These are phyloP conservation scores for Cladosporium halotolerans DNA, from an alignment of 2,329 filamentous ascomycete species.

Conservation along the genomic window DNA sequence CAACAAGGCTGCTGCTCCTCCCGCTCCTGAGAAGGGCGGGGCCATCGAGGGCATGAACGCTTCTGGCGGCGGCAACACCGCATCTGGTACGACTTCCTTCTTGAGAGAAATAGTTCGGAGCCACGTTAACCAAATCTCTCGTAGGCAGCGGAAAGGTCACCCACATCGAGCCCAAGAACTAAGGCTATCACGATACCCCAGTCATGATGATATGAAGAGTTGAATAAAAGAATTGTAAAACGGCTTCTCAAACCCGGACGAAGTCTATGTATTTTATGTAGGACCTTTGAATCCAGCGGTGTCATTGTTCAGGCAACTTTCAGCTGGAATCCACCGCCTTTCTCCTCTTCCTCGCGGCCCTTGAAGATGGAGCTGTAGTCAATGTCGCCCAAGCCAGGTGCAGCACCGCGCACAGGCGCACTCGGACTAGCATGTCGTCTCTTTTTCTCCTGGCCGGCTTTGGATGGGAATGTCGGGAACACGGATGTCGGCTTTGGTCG, in stretches of 20 bases:
- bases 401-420: constrained; percentile 68
- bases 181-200: constrained; percentile 5
- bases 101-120: too few relatives aligned
- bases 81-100: background rate
- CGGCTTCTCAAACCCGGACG: background rate
- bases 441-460: constrained; percentile 83
- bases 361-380: constrained; percentile 47
- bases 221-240: background rate
- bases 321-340: constrained; percentile 42
- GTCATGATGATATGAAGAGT: background rate
- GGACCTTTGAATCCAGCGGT: background rate
- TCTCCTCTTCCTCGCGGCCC: constrained; percentile 42
- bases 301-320: constrained; percentile 22
- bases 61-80: constrained; percentile 28
- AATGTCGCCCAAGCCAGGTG: constrained; percentile 32
- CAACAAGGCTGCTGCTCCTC: constrained; percentile 35
- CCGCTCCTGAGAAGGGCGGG: constrained; percentile 34
- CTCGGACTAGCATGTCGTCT: constrained; percentile 68
- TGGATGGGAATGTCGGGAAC: constrained; percentile 96
- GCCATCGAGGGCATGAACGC: constrained; percentile 31
- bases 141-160: background rate
- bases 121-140: too few relatives aligned
- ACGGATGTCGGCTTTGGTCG: constrained; percentile 83
- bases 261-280: constrained; percentile 5
- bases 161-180: constrained; percentile 12